phyloP scores from a whole-genome alignment of 2,329 filamentous ascomycete genomes.

The Hymenoscyphus fructigenus region DNA sequence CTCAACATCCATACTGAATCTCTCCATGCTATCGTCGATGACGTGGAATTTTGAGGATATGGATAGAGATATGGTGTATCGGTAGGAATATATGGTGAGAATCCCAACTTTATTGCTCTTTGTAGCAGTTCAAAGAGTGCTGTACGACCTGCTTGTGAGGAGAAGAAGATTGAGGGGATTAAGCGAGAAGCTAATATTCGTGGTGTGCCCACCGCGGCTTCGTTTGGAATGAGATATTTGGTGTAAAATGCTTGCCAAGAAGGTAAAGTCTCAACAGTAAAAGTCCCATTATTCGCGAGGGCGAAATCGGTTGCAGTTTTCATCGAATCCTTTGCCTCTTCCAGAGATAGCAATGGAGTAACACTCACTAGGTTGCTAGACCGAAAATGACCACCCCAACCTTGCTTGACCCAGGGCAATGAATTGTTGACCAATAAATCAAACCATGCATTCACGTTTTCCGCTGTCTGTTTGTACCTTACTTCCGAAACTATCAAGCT shows the following conservation, averaged over 20 bases:
- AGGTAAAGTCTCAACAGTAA: not conserved
- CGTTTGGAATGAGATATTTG: not conserved
- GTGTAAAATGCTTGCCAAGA: conserved; percentile 1
- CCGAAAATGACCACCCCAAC: conserved; percentile 24
- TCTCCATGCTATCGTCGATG: conserved; percentile 21
- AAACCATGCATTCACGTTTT: conserved; percentile 15
- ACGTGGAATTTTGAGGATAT: conserved; percentile 19
- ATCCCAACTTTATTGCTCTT: not conserved
- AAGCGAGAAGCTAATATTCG: not conserved
- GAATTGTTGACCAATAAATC: conserved; percentile 19
- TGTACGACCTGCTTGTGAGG: not conserved
- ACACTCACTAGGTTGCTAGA: conserved; percentile 19
- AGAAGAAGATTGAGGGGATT: not conserved
- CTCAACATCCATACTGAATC: conserved; percentile 19
- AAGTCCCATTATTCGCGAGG: not conserved
- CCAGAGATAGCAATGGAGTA: conserved; percentile 19
- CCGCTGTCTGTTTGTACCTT: conserved; percentile 12
- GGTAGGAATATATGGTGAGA: conserved; percentile 18
- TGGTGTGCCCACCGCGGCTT: not conserved
- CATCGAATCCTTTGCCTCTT: conserved; percentile 19
- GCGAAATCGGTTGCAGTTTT: conserved; percentile 15
- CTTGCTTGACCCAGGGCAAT: conserved; percentile 22
- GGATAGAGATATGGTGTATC: conserved; percentile 20
- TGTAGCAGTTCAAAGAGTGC: not conserved
- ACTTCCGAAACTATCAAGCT: conserved; percentile 20